Conservation (phyloP, 192 early-diverging fungal species). For the Dispira parvispora region DNA sequence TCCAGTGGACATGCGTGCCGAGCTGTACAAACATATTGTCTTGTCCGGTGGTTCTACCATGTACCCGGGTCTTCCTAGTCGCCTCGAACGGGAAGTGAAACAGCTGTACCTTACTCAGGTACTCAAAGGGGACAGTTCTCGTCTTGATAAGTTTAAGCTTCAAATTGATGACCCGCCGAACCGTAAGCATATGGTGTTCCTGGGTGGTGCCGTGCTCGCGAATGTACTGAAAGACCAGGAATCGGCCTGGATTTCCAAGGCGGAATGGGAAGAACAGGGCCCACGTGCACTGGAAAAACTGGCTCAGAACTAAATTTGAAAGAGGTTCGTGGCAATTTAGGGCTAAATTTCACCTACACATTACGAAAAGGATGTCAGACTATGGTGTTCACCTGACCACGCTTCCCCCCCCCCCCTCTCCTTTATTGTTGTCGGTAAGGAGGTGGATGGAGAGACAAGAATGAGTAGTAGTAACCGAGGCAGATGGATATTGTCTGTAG, state of each 20-base stretch:
- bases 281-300: conserved; percentile 38
- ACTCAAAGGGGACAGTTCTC: conserved; percentile 60
- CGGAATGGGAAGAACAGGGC: conserved; percentile 89
- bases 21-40: conserved; percentile 95
- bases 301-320: conserved; percentile 4
- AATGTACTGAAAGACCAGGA: conserved; percentile 88
- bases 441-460: too few relatives aligned
- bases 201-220: conserved; percentile 91
- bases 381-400: too few relatives aligned
- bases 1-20: conserved; percentile 80
- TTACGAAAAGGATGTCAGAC: too few relatives aligned
- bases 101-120: conserved; percentile 87
- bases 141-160: conserved; percentile 89
- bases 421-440: too few relatives aligned
- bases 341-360: too few relatives aligned
- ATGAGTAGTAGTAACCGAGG: too few relatives aligned
- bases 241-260: conserved; percentile 80
- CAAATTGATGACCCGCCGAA: conserved; percentile 94
- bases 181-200: conserved; percentile 96
- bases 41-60: conserved; percentile 97
- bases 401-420: too few relatives aligned
- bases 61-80: conserved; percentile 94
- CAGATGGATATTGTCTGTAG: too few relatives aligned
- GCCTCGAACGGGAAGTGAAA: conserved; percentile 96
- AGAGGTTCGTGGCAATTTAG: too few relatives aligned